Conservation (phyloP, 768 basidiomycete species). For the Suillus cothurnatus region DNA sequence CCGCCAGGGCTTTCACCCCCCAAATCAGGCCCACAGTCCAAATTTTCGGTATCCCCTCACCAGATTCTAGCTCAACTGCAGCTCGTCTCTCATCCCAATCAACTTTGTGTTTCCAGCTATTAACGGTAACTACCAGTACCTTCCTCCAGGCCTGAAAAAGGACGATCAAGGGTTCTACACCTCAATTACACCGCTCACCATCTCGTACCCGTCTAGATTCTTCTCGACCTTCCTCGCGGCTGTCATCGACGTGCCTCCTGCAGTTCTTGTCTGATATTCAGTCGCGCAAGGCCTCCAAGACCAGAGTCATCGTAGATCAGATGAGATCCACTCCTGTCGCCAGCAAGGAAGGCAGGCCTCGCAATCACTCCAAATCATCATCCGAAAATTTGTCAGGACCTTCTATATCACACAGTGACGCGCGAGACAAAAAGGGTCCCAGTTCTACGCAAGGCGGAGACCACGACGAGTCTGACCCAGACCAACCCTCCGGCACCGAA, state of each 20-base stretch:
- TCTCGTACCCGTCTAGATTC: constrained; percentile 15
- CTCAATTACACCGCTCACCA: constrained; percentile 32
- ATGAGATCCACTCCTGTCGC: constrained; percentile 41
- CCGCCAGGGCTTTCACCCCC: constrained; percentile 49
- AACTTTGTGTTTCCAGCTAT: constrained; percentile 55
- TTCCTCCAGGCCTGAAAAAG: constrained; percentile 47
- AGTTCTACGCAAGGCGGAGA: neutral
- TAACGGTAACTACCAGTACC: constrained; percentile 29
- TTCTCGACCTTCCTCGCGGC: constrained; percentile 29
- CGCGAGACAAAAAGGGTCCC: too few relatives aligned
- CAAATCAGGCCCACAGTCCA: constrained; percentile 30
- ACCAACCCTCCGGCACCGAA: too few relatives aligned
- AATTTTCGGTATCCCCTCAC: constrained; percentile 20
- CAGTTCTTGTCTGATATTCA: constrained; percentile 47
- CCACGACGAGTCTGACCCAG: neutral
- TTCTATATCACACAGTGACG: neutral
- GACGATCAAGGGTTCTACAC: constrained; percentile 57
- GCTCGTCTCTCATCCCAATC: constrained; percentile 10
- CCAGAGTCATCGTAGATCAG: constrained; percentile 60
- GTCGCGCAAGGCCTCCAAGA: constrained; percentile 50
- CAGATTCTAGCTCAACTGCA: constrained; percentile 9
- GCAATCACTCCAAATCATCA: constrained; percentile 17
- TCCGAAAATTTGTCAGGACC: neutral
- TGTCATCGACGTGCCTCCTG: constrained; percentile 43
- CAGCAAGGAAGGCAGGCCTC: constrained; percentile 12